Percentiles rank a stretch among this genome's conserved stretches.
phyloP scores from a whole-genome alignment of 139 green algal genomes.

The Protoeuglena noctilucae region DNA sequence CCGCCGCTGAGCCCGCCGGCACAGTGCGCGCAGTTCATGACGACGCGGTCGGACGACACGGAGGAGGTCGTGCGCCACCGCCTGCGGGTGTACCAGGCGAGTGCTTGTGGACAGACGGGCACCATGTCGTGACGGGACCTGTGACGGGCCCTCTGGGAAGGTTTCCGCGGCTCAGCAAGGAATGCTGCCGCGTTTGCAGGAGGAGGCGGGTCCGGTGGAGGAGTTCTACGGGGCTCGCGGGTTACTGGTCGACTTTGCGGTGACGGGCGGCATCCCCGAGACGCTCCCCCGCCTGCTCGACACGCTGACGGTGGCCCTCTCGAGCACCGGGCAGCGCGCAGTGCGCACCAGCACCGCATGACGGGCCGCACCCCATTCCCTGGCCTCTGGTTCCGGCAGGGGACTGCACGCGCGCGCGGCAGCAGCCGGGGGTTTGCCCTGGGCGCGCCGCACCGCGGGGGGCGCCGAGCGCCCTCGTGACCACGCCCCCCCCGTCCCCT shows the following conservation, averaged over 20 bases:
- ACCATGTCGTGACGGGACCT: too few species aligned
- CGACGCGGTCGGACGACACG: constrained; percentile 67
- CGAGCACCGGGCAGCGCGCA: too few species aligned
- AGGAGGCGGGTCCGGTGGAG: constrained; percentile 63
- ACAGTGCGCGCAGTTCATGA: constrained; percentile 57
- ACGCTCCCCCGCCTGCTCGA: constrained; percentile 64
- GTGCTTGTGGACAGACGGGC: too few species aligned
- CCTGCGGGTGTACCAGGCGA: constrained; percentile 51
- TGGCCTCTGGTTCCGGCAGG: too few species aligned
- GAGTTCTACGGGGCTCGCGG: constrained; percentile 51
- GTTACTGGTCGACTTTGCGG: constrained; percentile 78
- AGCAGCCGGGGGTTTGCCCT: too few species aligned
- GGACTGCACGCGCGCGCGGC: too few species aligned
- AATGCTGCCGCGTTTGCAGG: constrained; percentile 48
- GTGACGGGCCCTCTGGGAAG: not conserved
- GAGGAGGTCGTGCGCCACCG: constrained; percentile 57
- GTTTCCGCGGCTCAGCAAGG: not conserved
- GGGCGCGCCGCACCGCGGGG: too few species aligned
- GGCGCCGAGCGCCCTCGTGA: too few species aligned
- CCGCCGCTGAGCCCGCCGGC: constrained; percentile 61
- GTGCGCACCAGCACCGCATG: too few species aligned
- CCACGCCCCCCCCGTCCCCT: too few species aligned
- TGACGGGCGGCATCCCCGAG: constrained; percentile 82
- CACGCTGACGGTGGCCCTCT: too few species aligned
- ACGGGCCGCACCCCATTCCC: too few species aligned